These are phyloP conservation scores for Phytophthora hibernalis DNA, from an alignment of 352 stramenopile species.

Conservation along the genomic window DNA sequence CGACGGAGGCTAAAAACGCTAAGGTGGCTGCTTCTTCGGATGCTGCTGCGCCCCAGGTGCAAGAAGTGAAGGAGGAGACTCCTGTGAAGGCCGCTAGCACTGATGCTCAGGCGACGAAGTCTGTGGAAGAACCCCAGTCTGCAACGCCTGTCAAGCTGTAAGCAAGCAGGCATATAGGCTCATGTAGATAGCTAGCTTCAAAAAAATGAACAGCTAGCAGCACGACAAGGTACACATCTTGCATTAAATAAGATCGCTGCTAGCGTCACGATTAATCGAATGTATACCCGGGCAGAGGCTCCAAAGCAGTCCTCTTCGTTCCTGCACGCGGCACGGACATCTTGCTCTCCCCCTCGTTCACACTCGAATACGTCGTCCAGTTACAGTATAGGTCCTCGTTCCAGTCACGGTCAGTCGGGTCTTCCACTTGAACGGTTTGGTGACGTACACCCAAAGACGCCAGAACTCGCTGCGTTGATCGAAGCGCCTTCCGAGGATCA, in stretches of 20 bases:
- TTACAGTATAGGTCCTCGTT: constrained; percentile 68
- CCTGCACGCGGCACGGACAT: constrained; percentile 79
- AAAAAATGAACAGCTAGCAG: constrained; percentile 13
- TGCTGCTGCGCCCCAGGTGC: neutral
- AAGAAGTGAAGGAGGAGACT: constrained; percentile 16
- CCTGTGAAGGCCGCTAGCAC: constrained; percentile 6
- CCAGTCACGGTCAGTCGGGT: constrained; percentile 62
- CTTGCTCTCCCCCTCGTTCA: constrained; percentile 53
- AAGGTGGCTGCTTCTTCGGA: constrained; percentile 20
- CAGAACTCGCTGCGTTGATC: constrained; percentile 62
- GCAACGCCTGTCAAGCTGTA: constrained; percentile 25
- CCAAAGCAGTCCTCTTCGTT: constrained; percentile 47
- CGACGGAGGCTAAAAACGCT: constrained; percentile 13
- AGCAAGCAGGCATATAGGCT: constrained; percentile 3
- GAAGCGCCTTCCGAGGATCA: constrained; percentile 54
- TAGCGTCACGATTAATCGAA: constrained; percentile 39
- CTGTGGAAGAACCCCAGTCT: constrained; percentile 18
- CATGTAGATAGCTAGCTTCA: constrained; percentile 11
- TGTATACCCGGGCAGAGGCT: constrained; percentile 24
- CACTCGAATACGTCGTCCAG: constrained; percentile 54
- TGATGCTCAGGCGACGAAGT: constrained; percentile 16
- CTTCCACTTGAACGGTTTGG: constrained; percentile 78
- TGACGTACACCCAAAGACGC: constrained; percentile 59
- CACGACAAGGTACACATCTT: constrained; percentile 30
- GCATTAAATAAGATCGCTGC: constrained; percentile 36